Evolutionary conservation across 2,329 filamentous ascomycete species (phyloP).

Genomic region (Neofusicoccum sp.): DNA sequence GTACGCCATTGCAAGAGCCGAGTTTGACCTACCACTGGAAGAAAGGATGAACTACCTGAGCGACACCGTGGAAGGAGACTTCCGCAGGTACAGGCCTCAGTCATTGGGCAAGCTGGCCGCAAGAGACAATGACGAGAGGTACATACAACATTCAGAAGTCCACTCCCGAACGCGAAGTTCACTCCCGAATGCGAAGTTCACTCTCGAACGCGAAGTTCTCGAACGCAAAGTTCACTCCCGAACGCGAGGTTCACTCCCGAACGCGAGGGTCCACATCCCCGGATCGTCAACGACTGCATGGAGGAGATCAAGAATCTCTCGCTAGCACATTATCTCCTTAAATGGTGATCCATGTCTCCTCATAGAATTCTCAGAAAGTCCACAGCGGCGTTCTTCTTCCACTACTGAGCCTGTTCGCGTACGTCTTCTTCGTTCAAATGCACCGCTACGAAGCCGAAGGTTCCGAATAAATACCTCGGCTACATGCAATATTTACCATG

Average conservation of each 20-base stretch:
- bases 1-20: conserved; percentile 33
- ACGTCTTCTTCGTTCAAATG: conserved; percentile 38
- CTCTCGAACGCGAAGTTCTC: no score
- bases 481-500: conserved; percentile 46
- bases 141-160: conserved; percentile 28
- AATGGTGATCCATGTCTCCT: neutral
- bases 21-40: conserved; percentile 31
- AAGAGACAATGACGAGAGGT: conserved; percentile 30
- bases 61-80: conserved; percentile 7
- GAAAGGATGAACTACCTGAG: conserved; percentile 22
- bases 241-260: conserved; percentile 29
- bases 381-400: conserved; percentile 20
- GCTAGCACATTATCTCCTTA: neutral
- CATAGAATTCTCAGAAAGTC: conserved; percentile 30
- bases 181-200: no score
- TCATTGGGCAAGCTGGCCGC: neutral
- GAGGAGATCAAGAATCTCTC: conserved; percentile 32
- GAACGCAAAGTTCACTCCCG: no score
- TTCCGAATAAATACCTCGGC: conserved; percentile 39
- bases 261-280: conserved; percentile 26
- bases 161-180: no score
- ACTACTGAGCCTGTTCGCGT: conserved; percentile 32
- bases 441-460: conserved; percentile 38
- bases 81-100: conserved; percentile 6
- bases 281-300: conserved; percentile 27